Evolutionary conservation across 306 rosid species (phyloP).

Genomic region (Acacia acuminata): DNA sequence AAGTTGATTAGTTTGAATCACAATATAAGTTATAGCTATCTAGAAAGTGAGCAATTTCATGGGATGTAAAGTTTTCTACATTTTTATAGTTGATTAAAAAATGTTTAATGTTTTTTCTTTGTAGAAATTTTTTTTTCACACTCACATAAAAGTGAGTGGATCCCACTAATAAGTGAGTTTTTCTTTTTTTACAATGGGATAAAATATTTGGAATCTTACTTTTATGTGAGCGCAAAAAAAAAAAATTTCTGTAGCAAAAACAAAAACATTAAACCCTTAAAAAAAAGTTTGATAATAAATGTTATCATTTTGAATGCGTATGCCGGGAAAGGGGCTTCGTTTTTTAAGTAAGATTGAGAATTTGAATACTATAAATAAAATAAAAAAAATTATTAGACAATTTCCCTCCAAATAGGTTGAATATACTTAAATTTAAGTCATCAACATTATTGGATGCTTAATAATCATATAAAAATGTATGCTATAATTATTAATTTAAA

Average conservation of each 20-base stretch:
- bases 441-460: neutral
- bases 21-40: neutral
- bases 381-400: no score
- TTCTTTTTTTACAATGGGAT: no score
- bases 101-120: no score
- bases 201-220: no score
- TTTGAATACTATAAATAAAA: neutral
- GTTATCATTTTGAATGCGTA: neutral
- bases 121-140: no score
- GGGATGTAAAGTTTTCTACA: neutral
- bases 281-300: neutral
- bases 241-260: no score
- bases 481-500: no score
- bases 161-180: no score
- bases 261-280: neutral
- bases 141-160: no score
- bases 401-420: neutral
- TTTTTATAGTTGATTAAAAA: neutral
- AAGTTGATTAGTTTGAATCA: neutral
- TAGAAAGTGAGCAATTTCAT: neutral
- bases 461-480: no score
- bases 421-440: neutral
- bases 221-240: no score
- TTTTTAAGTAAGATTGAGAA: neutral
- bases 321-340: neutral